Evolutionary conservation across 192 early-diverging fungal species (phyloP).

Genomic region (Anaeromyces robustus): DNA sequence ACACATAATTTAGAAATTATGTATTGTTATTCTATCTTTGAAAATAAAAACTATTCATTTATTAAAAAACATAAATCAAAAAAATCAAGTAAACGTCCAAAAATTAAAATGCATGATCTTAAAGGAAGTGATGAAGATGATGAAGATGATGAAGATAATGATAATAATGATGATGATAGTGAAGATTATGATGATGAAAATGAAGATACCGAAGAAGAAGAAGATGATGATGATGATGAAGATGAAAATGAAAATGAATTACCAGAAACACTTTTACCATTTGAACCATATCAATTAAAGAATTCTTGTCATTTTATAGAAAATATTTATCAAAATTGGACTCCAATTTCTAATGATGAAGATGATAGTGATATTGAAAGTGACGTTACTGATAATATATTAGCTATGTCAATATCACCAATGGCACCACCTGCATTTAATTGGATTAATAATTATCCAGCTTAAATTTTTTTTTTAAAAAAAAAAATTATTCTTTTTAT

Average conservation of each 20-base stretch:
- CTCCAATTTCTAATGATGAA: slow-evolving; percentile 1
- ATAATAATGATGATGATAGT: not conserved
- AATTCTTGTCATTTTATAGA: slow-evolving; percentile 52
- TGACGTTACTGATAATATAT: slow-evolving; percentile 12
- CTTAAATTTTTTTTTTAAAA: not conserved
- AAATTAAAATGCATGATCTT: not conserved
- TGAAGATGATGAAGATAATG: slow-evolving; percentile 3
- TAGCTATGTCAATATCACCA: not conserved
- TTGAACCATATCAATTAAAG: slow-evolving; percentile 73
- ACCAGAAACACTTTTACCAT: slow-evolving; percentile 79
- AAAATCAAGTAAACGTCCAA: slow-evolving; percentile 2
- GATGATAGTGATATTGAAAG: slow-evolving; percentile 33
- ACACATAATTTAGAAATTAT: slow-evolving; percentile 64
- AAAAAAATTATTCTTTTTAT: no score
- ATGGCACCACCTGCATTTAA: not conserved
- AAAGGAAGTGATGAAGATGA: not conserved
- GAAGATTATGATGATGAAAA: not conserved
- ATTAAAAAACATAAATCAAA: not conserved
- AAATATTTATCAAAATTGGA: slow-evolving; percentile 67
- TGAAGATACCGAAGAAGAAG: not conserved
- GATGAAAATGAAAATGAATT: slow-evolving; percentile 16
- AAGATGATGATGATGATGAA: slow-evolving; percentile 3
- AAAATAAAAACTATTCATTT: slow-evolving; percentile 34
- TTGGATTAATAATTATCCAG: not conserved
- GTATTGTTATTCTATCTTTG: slow-evolving; percentile 67